Evolutionary conservation across 2,329 filamentous ascomycete genomes (phyloP).

Genomic region (Tolypocladium tundrense): DNA sequence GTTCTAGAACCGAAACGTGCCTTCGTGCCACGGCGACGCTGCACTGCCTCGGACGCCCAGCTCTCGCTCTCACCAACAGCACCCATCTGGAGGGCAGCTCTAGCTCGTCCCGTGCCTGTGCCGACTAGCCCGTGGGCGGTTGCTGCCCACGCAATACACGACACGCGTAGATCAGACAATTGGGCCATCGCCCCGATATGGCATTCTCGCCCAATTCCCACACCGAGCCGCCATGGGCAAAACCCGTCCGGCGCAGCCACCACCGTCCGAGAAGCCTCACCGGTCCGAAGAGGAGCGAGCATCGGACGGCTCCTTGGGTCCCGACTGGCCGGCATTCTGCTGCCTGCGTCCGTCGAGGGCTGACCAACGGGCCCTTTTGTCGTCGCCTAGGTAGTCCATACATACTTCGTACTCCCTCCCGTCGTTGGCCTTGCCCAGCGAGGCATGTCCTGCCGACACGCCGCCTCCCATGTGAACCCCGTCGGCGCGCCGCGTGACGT

Average conservation of each 20-base stretch:
- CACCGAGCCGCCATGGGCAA: not conserved
- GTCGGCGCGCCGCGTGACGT: not conserved
- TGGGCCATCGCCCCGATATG: not conserved
- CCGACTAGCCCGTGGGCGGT: not conserved
- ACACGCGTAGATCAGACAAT: not conserved
- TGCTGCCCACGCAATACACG: not conserved
- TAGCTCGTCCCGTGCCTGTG: not conserved
- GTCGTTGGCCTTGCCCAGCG: not conserved
- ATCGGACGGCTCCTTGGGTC: no score
- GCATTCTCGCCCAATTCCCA: not conserved
- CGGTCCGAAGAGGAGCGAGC: not conserved
- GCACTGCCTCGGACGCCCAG: not conserved
- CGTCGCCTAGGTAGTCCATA: no score
- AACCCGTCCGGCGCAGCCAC: not conserved
- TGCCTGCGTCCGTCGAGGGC: not conserved
- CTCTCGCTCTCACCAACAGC: not conserved
- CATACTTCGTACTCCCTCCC: no score
- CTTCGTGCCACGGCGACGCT: not conserved
- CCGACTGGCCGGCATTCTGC: no score
- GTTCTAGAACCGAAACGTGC: constrained; percentile 1
- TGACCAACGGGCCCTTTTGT: not conserved
- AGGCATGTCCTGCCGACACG: not conserved
- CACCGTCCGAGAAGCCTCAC: not conserved
- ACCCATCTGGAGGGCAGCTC: not conserved
- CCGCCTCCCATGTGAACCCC: not conserved